Evolutionary conservation across 352 stramenopile genomes (phyloP), one percentile per base, ranked within the genome.

Genomic region (Globisporangium megalacanthum): DNA sequence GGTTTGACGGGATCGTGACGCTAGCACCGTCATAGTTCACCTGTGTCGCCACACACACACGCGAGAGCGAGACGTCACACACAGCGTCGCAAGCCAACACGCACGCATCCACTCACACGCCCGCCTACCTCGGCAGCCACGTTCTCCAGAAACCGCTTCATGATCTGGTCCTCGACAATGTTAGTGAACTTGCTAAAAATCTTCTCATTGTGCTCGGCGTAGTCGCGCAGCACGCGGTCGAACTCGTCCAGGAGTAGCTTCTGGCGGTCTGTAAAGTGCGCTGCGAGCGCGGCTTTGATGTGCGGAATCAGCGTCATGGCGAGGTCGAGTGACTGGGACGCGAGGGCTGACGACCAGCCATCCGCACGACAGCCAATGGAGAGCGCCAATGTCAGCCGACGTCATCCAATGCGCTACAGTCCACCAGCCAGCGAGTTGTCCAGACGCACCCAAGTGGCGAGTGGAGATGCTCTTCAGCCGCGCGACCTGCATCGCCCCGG

Each of bases 111-210:
- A 50, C 35, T 42, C 39, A 50, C 33, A 19, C 22, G 41, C n/a
- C 8, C 9, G 67, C 64, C 29, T 36, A 83, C 77, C 58, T 91
- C 79, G 7, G 73, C 73, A 31, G 82, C 72, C 46, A 93, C 70
- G 36, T 90, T 89, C 53, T 93, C 83, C 47, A 95, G 50, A 52
- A 87, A 90, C 5, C 95, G 79, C 61, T 98, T 97, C 69, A 99
- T 95, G 66, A 98, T 98, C 60, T 94, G 84, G 55, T 98, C 94
- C 64, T 97, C 94, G 54, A 99, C 97, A 53, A 99, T 98, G 53
- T 80, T 96, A 0, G 97, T 97, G 72, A 99, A 98, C 65, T 98
- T 99, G 65, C 83, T 96, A 52, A 98, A 89, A 64, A 99, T 98
- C 62, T 98, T 98, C 68, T 98, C 91, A 62, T 95, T 96, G 72